Conservation (phyloP, 495 filamentous ascomycete species). For the Xylaria flabelliformis region DNA sequence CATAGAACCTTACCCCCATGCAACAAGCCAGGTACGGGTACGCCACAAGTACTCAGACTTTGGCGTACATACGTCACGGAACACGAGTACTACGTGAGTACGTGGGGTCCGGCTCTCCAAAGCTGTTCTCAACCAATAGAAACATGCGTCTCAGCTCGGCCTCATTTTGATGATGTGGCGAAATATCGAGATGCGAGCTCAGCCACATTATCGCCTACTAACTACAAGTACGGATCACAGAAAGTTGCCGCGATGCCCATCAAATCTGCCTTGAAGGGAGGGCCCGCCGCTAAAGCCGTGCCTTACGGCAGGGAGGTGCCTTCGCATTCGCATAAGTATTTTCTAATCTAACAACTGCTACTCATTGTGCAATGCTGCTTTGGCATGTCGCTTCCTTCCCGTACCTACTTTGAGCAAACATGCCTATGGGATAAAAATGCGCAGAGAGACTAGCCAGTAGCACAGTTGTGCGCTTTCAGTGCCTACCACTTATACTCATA, state of each 20-base stretch:
- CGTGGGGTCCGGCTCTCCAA: neutral
- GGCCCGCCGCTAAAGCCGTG: constrained; percentile 12
- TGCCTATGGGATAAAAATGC: neutral
- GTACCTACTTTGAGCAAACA: neutral
- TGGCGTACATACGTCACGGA: no score
- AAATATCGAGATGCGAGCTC: constrained; percentile 9
- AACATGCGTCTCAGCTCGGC: neutral
- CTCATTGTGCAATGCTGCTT: neutral
- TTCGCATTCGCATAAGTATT: neutral
- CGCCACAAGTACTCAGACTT: neutral
- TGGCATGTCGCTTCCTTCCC: neutral
- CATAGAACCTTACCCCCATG: neutral
- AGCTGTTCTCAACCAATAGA: neutral
- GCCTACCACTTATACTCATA: neutral
- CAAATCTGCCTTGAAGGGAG: constrained; percentile 20
- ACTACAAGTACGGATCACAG: neutral
- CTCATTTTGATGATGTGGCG: constrained; percentile 19
- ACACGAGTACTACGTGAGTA: neutral
- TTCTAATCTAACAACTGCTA: neutral
- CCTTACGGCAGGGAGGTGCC: neutral
- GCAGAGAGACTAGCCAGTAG: neutral
- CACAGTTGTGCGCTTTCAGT: neutral
- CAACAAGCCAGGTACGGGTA: neutral
- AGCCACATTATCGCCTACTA: constrained; percentile 7
- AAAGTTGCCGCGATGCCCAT: neutral